A percentile compares a stretch with the other conserved stretches of the same genome.
Conservation (phyloP, 2,329 filamentous ascomycete species). For the Fusarium brevicatenulatum region DNA sequence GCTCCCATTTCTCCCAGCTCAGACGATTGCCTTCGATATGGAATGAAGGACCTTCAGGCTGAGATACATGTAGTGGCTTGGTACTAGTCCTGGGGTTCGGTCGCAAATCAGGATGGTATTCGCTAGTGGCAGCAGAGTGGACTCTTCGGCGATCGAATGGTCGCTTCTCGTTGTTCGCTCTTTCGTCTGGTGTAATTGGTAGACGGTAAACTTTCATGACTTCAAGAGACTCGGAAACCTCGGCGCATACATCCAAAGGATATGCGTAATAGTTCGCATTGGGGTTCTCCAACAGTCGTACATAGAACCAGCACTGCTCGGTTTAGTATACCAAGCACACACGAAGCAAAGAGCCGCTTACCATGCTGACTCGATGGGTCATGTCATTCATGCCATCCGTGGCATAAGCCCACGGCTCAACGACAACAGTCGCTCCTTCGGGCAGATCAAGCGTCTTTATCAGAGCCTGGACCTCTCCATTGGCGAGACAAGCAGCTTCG, state of each 20-base stretch:
- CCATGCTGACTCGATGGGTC: conserved; percentile 59
- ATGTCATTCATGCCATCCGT: conserved; percentile 64
- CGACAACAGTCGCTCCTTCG: conserved; percentile 54
- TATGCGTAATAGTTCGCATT: conserved; percentile 68
- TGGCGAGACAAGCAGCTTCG: conserved; percentile 58
- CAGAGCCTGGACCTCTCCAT: conserved; percentile 55
- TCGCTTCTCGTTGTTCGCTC: conserved; percentile 44
- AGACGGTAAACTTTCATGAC: conserved; percentile 60
- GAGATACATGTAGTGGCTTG: conserved; percentile 46
- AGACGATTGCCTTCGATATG: conserved; percentile 57
- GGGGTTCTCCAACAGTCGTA: conserved; percentile 49
- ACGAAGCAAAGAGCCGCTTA: conserved; percentile 22
- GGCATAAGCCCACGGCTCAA: conserved; percentile 67
- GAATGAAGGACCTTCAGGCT: conserved; percentile 49
- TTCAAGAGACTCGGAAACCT: conserved; percentile 57
- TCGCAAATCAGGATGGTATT: conserved; percentile 48
- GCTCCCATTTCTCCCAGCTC: conserved; percentile 71
- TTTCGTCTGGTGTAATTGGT: conserved; percentile 48
- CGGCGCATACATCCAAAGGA: conserved; percentile 61
- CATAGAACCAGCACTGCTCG: conserved; percentile 43
- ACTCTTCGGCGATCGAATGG: conserved; percentile 56
- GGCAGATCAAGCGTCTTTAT: conserved; percentile 57
- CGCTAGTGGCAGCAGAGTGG: conserved; percentile 54
- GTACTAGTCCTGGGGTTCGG: conserved; percentile 42
- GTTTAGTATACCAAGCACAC: neutral